A percentile compares a stretch with the other conserved stretches of the same genome.
phyloP scores from a whole-genome alignment of 345 rosid genomes.

The Eucalyptus polybractea region DNA sequence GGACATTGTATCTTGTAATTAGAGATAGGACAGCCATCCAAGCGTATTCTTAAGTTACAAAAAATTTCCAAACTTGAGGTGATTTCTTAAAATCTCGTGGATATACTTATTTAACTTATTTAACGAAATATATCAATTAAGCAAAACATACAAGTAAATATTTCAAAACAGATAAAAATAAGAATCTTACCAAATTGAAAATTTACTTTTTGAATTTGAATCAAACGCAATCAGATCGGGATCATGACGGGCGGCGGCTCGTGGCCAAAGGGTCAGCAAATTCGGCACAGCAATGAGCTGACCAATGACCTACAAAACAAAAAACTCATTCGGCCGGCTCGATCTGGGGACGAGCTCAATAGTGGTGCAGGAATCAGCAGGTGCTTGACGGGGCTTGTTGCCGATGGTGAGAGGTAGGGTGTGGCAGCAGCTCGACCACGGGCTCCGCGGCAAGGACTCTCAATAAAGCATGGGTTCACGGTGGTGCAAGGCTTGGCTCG shows the following conservation, averaged over 20 bases:
- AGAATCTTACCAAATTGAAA: background rate
- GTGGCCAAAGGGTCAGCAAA: background rate
- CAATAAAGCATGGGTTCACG: background rate
- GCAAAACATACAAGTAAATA: background rate
- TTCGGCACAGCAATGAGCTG: background rate
- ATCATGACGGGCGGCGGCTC: background rate
- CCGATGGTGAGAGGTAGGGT: background rate
- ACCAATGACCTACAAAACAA: background rate
- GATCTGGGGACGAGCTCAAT: background rate
- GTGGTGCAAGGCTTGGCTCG: background rate
- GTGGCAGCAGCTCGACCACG: background rate
- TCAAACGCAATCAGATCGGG: background rate
- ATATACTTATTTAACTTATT: background rate
- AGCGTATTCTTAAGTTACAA: background rate
- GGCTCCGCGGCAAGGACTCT: background rate
- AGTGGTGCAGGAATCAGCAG: background rate
- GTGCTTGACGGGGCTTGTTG: background rate
- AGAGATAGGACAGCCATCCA: background rate
- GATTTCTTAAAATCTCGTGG: background rate
- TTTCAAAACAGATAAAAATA: background rate
- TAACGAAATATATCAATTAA: background rate
- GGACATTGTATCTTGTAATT: background rate
- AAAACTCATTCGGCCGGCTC: background rate
- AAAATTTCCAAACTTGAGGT: background rate
- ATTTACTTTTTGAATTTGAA: constrained; percentile 7